Base-by-base conservation (phyloP, 495 filamentous ascomycete genomes). In the Hypoxylon intermedium region DNA sequence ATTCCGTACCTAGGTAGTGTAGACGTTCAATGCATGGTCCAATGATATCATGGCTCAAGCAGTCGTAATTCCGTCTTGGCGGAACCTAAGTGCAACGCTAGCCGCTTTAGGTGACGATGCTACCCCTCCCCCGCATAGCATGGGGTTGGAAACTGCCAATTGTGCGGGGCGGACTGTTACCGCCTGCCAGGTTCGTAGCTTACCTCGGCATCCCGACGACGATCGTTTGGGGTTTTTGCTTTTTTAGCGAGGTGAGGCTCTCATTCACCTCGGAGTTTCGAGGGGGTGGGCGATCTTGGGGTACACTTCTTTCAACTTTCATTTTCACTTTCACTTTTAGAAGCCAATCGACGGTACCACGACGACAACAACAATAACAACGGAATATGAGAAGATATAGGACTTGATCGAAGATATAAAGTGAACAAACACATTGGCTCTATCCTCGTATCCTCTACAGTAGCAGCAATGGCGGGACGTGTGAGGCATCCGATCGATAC, bases 401-500 rank as follows among this genome's bases (percentile, higher is more conserved):
- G n/a, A n/a, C n/a, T n/a, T n/a, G n/a, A n/a, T n/a, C n/a, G n/a
- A n/a, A n/a, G n/a, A n/a, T n/a, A n/a, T n/a, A n/a, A n/a, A n/a
- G n/a, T n/a, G n/a, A n/a, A 26, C 24, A 26, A 26, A 4, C 7
- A 7, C 24, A 26, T 7, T 26, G 3, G 24, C 24, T 26, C 3
- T 26, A 3, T 26, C 24, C 24, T 26, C 24, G 24, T 26, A 26
- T 26, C 24, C 24, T 7, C 3, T 4, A 26, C 24, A 7, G 24
- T 26, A 34, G 31, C 31, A 46, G 18, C 54, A 16, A 98, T 98
- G 94, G 93, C 94, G 19, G 93, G 94, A 53, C 77, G 77, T 26
- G 84, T 98, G 50, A 85, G 94, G 63, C 93, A 98, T 61, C 90
- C 89, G 23, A 95, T 98, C 70, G 87, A 96, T 65, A 73, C 92